Conservation (phyloP, 2,329 filamentous ascomycete species). For the Calonectria hawksworthii region DNA sequence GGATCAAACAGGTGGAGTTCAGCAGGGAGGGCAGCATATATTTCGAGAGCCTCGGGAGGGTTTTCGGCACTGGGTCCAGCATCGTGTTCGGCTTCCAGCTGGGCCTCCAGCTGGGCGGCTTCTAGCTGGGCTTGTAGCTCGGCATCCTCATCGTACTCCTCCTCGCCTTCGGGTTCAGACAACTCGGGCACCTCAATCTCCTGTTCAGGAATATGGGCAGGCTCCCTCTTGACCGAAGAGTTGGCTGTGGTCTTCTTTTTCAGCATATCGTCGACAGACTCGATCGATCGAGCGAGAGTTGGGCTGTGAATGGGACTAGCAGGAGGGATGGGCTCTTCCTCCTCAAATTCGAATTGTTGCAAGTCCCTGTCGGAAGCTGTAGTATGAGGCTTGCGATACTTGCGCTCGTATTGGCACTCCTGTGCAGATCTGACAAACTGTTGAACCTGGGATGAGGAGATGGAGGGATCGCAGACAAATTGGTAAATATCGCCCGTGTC, state of each 20-base stretch:
- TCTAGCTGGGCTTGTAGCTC: not conserved
- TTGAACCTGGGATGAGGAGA: slow-evolving; percentile 78
- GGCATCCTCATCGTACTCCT: not conserved
- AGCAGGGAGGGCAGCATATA: slow-evolving; percentile 80
- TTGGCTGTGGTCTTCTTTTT: slow-evolving; percentile 65
- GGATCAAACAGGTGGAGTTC: slow-evolving; percentile 97
- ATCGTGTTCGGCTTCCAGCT: not conserved
- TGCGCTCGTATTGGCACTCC: slow-evolving; percentile 98
- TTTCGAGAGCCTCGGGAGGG: slow-evolving; percentile 78
- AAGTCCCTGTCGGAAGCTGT: slow-evolving; percentile 87
- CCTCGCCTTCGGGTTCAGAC: slow-evolving; percentile 32
- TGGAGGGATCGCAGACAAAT: slow-evolving; percentile 89
- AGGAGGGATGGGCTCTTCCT: slow-evolving; percentile 73
- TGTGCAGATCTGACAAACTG: slow-evolving; percentile 87
- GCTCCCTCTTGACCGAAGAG: slow-evolving; percentile 60
- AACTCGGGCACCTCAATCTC: slow-evolving; percentile 47
- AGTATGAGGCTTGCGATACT: slow-evolving; percentile 85
- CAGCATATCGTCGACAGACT: slow-evolving; percentile 71
- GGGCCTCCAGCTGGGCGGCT: not conserved
- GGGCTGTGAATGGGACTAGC: slow-evolving; percentile 75
- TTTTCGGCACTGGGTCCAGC: slow-evolving; percentile 30
- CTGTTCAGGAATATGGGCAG: slow-evolving; percentile 49
- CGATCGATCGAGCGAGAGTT: slow-evolving; percentile 65
- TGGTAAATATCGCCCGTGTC: slow-evolving; percentile 97
- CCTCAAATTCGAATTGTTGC: slow-evolving; percentile 83